Conservation (phyloP, 352 stramenopile genomes). For the Phytophthora brassicae region DNA sequence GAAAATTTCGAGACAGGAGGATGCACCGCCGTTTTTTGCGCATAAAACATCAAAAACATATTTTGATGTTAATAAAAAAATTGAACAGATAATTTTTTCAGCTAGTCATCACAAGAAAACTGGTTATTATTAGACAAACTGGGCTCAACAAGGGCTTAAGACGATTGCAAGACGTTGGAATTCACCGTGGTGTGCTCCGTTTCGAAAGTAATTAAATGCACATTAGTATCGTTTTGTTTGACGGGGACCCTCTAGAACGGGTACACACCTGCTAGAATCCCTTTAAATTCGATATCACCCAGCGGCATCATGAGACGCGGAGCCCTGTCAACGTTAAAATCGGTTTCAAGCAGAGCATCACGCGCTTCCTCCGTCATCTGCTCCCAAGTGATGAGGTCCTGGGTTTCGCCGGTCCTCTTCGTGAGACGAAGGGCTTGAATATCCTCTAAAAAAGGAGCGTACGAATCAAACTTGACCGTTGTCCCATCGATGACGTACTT, state of each 20-base stretch:
- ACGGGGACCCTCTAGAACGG: conserved; percentile 9
- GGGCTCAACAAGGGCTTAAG: too few species aligned
- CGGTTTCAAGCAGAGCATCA: not conserved
- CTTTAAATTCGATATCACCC: conserved; percentile 1
- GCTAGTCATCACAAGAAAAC: too few species aligned
- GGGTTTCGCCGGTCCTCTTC: not conserved
- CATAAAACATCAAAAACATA: too few species aligned
- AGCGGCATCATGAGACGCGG: conserved; percentile 10
- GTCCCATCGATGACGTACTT: conserved; percentile 1
- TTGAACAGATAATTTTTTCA: too few species aligned
- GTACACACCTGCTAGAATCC: conserved; percentile 7
- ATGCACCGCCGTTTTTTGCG: too few species aligned
- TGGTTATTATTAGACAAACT: too few species aligned
- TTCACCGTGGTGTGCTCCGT: too few species aligned
- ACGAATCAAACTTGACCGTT: conserved; percentile 7
- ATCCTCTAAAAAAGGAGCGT: not conserved
- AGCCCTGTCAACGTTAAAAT: not conserved
- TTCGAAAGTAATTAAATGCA: too few species aligned
- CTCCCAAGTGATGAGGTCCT: conserved; percentile 1
- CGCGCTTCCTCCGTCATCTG: not conserved
- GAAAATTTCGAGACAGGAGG: too few species aligned
- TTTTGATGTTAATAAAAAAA: too few species aligned
- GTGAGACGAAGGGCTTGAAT: not conserved
- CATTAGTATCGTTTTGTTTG: too few species aligned
- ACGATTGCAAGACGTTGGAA: too few species aligned